phyloP scores from a whole-genome alignment of 352 stramenopile species.

The Thraustochytrium striatum region DNA sequence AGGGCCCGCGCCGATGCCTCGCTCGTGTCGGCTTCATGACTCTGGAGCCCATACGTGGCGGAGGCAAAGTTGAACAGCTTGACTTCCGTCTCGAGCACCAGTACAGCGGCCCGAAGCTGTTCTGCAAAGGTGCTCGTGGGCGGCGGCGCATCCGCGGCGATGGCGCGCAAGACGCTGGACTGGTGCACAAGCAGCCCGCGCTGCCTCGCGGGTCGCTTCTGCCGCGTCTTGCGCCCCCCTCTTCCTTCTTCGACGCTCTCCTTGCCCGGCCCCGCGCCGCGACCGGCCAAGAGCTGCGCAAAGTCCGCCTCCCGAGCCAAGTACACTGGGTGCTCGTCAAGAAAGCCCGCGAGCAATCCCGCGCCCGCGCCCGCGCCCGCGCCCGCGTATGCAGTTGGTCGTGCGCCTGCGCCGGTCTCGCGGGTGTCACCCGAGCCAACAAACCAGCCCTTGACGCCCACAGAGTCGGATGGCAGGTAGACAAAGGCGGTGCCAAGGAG shows the following conservation, averaged over 20 bases:
- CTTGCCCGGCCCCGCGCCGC: too few relatives aligned
- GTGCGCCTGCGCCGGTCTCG: neutral
- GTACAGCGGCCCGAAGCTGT: constrained; percentile 15
- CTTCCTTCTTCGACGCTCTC: too few relatives aligned
- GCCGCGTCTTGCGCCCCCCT: too few relatives aligned
- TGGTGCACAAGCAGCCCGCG: too few relatives aligned
- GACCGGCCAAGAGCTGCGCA: too few relatives aligned
- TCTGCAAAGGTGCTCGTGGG: too few relatives aligned
- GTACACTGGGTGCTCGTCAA: neutral
- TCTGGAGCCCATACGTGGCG: neutral
- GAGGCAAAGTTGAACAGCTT: constrained; percentile 23
- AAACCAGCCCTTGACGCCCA: constrained; percentile 11
- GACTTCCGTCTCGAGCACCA: constrained; percentile 34
- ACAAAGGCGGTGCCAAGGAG: constrained; percentile 3
- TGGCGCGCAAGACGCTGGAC: too few relatives aligned
- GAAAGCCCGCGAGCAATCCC: neutral
- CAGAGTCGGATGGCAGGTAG: constrained; percentile 20
- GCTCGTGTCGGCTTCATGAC: neutral
- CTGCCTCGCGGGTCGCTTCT: too few relatives aligned
- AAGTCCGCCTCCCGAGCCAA: too few relatives aligned
- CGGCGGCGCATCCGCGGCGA: too few relatives aligned
- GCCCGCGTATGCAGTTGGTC: neutral
- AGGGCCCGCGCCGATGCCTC: neutral
- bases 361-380: neutral
- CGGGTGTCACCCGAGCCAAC: neutral